These are phyloP conservation scores for Diutina sp. DNA, from an alignment of 1,139 yeast species.

Conservation along the genomic window DNA sequence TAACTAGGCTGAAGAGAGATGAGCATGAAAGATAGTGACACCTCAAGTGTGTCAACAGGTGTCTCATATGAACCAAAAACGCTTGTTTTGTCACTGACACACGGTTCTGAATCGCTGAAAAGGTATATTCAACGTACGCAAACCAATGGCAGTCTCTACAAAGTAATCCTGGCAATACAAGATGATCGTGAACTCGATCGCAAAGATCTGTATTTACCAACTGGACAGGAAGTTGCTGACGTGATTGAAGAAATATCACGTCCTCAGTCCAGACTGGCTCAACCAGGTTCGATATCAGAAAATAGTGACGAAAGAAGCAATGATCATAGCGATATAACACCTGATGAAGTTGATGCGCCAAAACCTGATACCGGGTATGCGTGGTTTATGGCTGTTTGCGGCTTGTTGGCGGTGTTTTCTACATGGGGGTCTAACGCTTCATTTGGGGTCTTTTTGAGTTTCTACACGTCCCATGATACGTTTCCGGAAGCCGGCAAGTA, in stretches of 20 bases:
- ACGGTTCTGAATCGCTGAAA: not conserved
- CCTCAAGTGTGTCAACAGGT: not conserved
- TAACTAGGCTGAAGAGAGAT: not conserved
- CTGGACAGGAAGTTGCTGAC: not conserved
- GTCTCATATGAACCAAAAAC: not conserved
- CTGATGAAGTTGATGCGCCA: slow-evolving; percentile 2
- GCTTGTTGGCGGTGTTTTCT: slow-evolving; percentile 28
- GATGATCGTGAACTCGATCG: slow-evolving; percentile 18
- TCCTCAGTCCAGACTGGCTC: slow-evolving; percentile 2
- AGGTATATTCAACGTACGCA: not conserved
- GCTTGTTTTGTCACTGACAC: not conserved
- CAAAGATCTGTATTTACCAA: slow-evolving; percentile 5
- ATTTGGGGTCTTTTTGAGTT: slow-evolving; percentile 55
- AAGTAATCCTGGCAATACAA: slow-evolving; percentile 18
- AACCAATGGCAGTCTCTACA: slow-evolving; percentile 2
- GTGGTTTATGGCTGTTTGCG: slow-evolving; percentile 44
- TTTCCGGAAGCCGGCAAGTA: slow-evolving; percentile 46
- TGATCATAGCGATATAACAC: slow-evolving; percentile 4
- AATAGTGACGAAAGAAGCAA: slow-evolving; percentile 4
- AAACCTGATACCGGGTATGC: slow-evolving; percentile 52
- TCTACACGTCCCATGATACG: slow-evolving; percentile 29
- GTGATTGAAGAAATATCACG: not conserved
- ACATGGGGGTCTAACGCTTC: slow-evolving; percentile 72
- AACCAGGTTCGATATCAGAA: slow-evolving; percentile 10
- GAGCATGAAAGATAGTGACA: not conserved